Conservation (phyloP, 2,329 filamentous ascomycete genomes). For the Trichoderma sp. region DNA sequence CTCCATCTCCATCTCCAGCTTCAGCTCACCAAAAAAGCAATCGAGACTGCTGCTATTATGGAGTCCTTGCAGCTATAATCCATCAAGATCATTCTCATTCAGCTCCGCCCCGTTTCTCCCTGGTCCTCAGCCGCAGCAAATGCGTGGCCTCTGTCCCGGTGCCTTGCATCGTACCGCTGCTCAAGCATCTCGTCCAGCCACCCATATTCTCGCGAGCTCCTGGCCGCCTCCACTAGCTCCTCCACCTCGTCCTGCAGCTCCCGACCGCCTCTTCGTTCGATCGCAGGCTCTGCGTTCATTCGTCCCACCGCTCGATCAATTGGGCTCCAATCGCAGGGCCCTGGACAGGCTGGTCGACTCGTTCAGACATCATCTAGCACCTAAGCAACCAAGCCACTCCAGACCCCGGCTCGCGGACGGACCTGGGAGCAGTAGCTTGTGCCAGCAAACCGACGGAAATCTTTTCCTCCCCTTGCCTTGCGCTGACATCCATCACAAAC, state of each 20-base stretch:
- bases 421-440: slow-evolving; percentile 9
- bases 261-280: slow-evolving; percentile 19
- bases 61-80: neutral
- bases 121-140: slow-evolving; percentile 15
- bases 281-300: slow-evolving; percentile 10
- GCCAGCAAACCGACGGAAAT: slow-evolving; percentile 16
- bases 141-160: slow-evolving; percentile 15
- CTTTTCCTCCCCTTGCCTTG: neutral
- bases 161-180: slow-evolving; percentile 21
- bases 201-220: slow-evolving; percentile 18
- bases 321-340: slow-evolving; percentile 12
- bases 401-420: slow-evolving; percentile 15
- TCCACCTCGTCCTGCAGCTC: slow-evolving; percentile 21
- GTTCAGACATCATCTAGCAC: neutral
- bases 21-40: neutral
- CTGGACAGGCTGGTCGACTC: neutral
- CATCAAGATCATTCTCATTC: neutral
- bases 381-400: slow-evolving; percentile 6
- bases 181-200: slow-evolving; percentile 18
- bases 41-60: neutral
- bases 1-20: neutral
- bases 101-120: slow-evolving; percentile 9
- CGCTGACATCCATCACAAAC: neutral
- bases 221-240: slow-evolving; percentile 18
- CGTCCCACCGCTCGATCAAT: slow-evolving; percentile 11